phyloP scores from a whole-genome alignment of 345 rosid species.

The Jatropha curcas region DNA sequence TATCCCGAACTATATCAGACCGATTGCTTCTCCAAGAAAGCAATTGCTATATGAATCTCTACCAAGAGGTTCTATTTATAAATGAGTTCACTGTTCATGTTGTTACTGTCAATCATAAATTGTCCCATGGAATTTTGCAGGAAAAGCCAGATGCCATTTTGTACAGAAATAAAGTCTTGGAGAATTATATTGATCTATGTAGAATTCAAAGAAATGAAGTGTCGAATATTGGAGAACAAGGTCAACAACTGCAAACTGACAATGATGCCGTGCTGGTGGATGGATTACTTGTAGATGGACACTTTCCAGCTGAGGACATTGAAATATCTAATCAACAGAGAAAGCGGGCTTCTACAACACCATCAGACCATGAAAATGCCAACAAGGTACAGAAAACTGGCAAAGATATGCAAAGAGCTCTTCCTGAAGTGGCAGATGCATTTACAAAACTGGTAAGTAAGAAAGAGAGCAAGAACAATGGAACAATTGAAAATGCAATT shows the following conservation, averaged over 20 bases:
- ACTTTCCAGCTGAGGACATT: constrained; percentile 20
- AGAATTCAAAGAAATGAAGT: constrained; percentile 46
- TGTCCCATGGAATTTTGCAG: constrained; percentile 41
- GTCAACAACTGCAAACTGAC: constrained; percentile 31
- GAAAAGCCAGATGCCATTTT: constrained; percentile 55
- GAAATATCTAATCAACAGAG: constrained; percentile 36
- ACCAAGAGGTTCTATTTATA: background rate
- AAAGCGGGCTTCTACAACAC: constrained; percentile 35
- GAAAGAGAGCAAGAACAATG: constrained; percentile 26
- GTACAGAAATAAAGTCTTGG: constrained; percentile 50
- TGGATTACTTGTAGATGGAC: constrained; percentile 24
- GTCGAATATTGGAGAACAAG: constrained; percentile 28
- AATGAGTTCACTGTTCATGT: background rate
- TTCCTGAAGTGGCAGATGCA: constrained; percentile 27
- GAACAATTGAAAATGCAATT: constrained; percentile 44
- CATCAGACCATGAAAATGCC: constrained; percentile 18
- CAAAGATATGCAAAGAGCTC: constrained; percentile 35
- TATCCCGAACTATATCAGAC: background rate
- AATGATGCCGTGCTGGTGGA: constrained; percentile 27
- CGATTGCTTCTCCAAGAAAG: background rate
- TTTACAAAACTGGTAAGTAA: constrained; percentile 13
- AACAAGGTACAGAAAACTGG: constrained; percentile 46
- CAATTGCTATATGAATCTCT: background rate
- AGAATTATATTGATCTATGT: constrained; percentile 46
- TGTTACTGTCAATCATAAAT: background rate